A percentile compares a stretch with the other conserved stretches of the same genome.
These are phyloP conservation scores for Ceratopteris richardii DNA, from an alignment of 75 land plant genomes.

Conservation along the genomic window DNA sequence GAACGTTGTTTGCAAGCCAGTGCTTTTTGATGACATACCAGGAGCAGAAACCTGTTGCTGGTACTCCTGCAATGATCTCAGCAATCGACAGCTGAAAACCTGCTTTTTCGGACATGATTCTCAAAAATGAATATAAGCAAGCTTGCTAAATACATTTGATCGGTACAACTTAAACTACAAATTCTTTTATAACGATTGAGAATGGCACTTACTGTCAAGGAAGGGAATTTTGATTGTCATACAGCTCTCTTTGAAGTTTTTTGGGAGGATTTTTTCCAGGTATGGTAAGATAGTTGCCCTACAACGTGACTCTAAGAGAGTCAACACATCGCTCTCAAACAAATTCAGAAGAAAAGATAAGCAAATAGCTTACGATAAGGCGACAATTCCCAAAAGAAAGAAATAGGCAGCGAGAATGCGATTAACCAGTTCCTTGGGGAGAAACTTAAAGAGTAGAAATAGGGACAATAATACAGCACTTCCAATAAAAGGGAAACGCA, in stretches of 20 bases:
- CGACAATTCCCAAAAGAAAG: constrained; percentile 86
- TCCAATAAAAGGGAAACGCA: constrained; percentile 94
- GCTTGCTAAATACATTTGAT: too few species aligned
- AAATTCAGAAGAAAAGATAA: too few species aligned
- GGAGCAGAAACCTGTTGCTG: constrained; percentile 83
- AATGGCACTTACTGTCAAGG: constrained; percentile 50
- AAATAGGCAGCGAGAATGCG: constrained; percentile 84
- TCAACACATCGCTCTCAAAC: too few species aligned
- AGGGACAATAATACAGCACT: constrained; percentile 91
- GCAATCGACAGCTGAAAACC: constrained; percentile 75
- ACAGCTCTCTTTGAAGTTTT: constrained; percentile 53
- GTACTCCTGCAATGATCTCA: constrained; percentile 76
- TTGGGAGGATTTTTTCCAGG: constrained; percentile 64
- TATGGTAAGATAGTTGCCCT: constrained; percentile 89
- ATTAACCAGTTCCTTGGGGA: constrained; percentile 96
- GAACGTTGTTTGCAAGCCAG: constrained; percentile 92
- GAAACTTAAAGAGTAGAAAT: constrained; percentile 92
- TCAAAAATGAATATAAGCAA: too few species aligned
- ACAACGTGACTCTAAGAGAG: too few species aligned
- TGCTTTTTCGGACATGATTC: too few species aligned
- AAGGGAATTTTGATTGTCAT: constrained; percentile 62
- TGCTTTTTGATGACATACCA: constrained; percentile 95
- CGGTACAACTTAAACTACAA: too few species aligned
- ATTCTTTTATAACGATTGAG: too few species aligned
- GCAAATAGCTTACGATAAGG: constrained; percentile 23